A percentile compares a stretch with the other conserved stretches of the same genome.
These are phyloP conservation scores for Solanum clarkiae DNA, from an alignment of 257 asterid genomes.

Conservation along the genomic window DNA sequence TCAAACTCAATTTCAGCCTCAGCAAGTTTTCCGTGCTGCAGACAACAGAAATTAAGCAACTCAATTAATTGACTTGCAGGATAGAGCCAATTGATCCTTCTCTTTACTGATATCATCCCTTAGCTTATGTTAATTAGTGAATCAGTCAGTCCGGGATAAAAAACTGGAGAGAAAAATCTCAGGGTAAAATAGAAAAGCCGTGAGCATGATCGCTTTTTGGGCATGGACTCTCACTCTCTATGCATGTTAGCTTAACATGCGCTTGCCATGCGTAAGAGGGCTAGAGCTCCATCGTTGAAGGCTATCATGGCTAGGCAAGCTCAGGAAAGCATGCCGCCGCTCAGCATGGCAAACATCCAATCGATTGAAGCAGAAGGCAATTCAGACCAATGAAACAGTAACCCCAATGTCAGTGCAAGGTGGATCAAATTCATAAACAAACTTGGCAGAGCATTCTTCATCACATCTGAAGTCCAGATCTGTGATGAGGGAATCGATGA, in stretches of 20 bases:
- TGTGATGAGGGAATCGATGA: too few species aligned
- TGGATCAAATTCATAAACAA: too few species aligned
- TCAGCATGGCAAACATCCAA: too few species aligned
- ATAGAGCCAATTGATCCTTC: background rate
- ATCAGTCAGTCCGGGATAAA: background rate
- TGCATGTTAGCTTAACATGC: background rate
- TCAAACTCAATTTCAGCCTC: constrained; percentile 80
- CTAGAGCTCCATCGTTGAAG: background rate
- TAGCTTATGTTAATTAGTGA: background rate
- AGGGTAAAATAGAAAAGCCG: background rate
- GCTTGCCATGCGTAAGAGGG: background rate
- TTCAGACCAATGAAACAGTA: too few species aligned
- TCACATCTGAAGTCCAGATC: too few species aligned
- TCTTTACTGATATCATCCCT: background rate
- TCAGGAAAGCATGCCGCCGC: too few species aligned
- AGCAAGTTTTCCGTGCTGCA: constrained; percentile 59
- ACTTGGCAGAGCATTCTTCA: too few species aligned
- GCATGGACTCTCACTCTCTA: background rate
- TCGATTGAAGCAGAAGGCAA: too few species aligned
- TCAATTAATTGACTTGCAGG: background rate
- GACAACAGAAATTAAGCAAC: background rate
- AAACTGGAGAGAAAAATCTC: background rate
- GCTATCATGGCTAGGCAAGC: background rate
- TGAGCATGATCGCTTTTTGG: too few species aligned
- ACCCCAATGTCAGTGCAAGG: too few species aligned